Evolutionary conservation across 371 early-diverging fungal species (phyloP), one percentile per base, ranked within the genome.

Genomic region (Rhizopus sp.): DNA sequence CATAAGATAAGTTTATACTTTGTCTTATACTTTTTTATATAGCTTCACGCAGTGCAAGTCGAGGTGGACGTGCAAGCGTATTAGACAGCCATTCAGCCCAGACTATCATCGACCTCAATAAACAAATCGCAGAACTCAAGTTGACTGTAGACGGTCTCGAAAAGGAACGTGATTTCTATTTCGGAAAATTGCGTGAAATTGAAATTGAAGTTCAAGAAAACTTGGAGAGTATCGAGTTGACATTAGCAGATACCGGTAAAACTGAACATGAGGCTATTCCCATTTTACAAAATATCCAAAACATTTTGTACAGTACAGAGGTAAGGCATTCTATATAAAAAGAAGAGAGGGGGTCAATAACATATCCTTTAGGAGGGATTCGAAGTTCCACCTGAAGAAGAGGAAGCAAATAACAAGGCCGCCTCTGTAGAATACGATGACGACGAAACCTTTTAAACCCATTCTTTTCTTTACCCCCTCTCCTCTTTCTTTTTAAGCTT

Each of bases 121-220:
- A 81, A 59, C 91, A 95, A 63, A 66, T 90, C 12, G 76, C 81
- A 30, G 92, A 93, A 59, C 73, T 91, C 38, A 89, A 91, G 71
- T 73, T 83, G 33, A 81, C 88, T 16, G 84, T 95, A 17, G 91
- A 91, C 45, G 92, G 90, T 37, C 81, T 93, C 29, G 94, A 94
- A 68, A 93, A 90, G 75, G 96, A 97, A 72, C 82, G 97, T 35
- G 96, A 97, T 59, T 97, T 95, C 69, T 97, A 97, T 66, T 97
- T 93, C 66, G 69, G 78, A 38, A 95, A 95, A 70, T 79, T 97
- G 64, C 76, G 96, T 30, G 94, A 93, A 59, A 92, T 97, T 63
- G 98, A 97, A 66, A 83, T 95, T 41, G 70, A 89, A 49, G 85
- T 94, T 7, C 96, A 96, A 72, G 82, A 87, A 53, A 78, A 82